phyloP scores from a whole-genome alignment of 768 basidiomycete species.

The Cytidiella melzeri region DNA sequence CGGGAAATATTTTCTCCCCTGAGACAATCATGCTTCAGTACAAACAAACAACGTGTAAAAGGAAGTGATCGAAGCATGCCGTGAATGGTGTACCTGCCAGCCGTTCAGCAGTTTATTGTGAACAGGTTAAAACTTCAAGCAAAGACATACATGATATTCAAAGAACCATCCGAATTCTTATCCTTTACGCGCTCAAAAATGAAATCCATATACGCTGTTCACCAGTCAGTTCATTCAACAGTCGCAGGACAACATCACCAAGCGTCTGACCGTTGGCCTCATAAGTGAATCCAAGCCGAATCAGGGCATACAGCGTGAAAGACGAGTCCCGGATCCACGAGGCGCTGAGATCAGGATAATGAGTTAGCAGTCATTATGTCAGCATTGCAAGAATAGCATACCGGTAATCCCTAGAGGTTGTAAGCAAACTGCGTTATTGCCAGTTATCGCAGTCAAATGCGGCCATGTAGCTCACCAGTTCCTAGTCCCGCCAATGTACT shows the following conservation, averaged over 20 bases:
- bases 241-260: background rate
- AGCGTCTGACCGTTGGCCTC: conserved; percentile 73
- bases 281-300: conserved; percentile 89
- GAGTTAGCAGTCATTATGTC: too few relatives aligned
- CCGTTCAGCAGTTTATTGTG: too few relatives aligned
- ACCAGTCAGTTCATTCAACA: background rate
- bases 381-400: too few relatives aligned
- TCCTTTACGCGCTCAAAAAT: conserved; percentile 78
- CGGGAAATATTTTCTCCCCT: conserved; percentile 63
- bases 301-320: conserved; percentile 92
- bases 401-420: conserved; percentile 10
- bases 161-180: conserved; percentile 83
- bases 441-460: too few relatives aligned
- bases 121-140: background rate
- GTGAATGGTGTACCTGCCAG: conserved; percentile 74
- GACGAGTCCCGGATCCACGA: conserved; percentile 96
- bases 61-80: conserved; percentile 36
- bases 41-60: background rate
- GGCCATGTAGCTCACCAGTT: conserved; percentile 85
- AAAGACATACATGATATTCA: conserved; percentile 78
- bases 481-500: conserved; percentile 82
- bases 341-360: too few relatives aligned
- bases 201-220: conserved; percentile 81
- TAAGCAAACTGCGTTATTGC: too few relatives aligned
- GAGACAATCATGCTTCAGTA: background rate